These are phyloP conservation scores for Geranium incanum DNA, from an alignment of 441 rosid species.

Conservation along the genomic window DNA sequence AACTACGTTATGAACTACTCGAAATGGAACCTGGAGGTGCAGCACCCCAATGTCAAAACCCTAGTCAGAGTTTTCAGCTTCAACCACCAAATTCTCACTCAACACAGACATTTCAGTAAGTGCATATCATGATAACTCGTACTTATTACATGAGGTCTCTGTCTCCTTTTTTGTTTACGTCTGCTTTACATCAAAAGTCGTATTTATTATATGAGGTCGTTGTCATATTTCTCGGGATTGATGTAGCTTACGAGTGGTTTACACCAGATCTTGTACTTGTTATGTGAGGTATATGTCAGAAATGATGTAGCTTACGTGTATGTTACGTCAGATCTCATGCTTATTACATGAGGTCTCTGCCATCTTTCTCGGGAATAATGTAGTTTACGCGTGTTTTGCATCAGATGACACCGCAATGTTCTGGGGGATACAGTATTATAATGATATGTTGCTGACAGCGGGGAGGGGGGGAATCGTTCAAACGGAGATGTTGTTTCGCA, in stretches of 20 bases:
- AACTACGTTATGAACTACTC: constrained; percentile 58
- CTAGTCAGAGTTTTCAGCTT: constrained; percentile 64
- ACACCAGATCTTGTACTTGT: constrained; percentile 29
- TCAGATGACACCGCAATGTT: constrained; percentile 76
- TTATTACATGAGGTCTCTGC: not conserved
- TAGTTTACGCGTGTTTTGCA: not conserved
- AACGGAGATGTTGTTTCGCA: constrained; percentile 53
- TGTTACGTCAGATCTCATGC: not conserved
- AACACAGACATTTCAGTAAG: constrained; percentile 45
- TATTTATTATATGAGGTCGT: not conserved
- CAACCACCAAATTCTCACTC: constrained; percentile 51
- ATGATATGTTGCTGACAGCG: constrained; percentile 57
- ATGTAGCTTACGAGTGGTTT: not conserved
- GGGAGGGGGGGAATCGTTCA: constrained; percentile 60
- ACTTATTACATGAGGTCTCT: not conserved
- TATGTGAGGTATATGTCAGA: no score
- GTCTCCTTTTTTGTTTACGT: no score
- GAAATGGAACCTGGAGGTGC: constrained; percentile 67
- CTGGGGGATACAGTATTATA: constrained; percentile 67
- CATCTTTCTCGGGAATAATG: no score
- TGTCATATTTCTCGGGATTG: no score
- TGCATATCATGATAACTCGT: no score
- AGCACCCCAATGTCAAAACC: constrained; percentile 62
- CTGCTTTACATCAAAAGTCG: constrained; percentile 16
- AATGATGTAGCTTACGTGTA: no score